Percentiles rank a stretch among this genome's conserved stretches.
phyloP scores from a whole-genome alignment of 345 rosid genomes.

The Erucastrum elatum region DNA sequence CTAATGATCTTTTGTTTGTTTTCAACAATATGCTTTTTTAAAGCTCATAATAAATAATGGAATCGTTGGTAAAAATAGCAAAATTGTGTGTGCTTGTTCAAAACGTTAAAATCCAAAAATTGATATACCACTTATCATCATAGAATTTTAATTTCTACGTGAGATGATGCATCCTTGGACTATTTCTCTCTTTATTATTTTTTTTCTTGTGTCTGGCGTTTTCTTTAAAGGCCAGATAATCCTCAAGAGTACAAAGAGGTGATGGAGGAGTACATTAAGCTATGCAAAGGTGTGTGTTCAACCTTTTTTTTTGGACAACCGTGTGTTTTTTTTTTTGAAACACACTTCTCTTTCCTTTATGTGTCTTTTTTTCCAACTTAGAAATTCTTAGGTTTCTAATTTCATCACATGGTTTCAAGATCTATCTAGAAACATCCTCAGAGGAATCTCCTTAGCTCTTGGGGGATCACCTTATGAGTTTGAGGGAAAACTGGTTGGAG shows the following conservation, averaged over 20 bases:
- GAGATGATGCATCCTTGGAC: background rate
- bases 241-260: constrained; percentile 52
- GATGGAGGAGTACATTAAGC: constrained; percentile 64
- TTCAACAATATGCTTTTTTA: background rate
- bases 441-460: constrained; percentile 70
- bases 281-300: constrained; percentile 60
- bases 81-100: no score
- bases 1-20: background rate
- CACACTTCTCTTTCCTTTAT: background rate
- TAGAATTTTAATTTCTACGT: no score
- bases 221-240: constrained; percentile 54
- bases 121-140: no score
- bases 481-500: constrained; percentile 66
- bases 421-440: constrained; percentile 71
- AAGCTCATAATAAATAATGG: background rate
- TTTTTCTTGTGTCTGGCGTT: background rate
- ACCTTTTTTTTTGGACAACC: background rate
- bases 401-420: constrained; percentile 39
- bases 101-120: no score
- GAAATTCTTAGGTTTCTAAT: background rate
- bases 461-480: constrained; percentile 65
- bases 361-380: background rate
- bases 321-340: background rate
- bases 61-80: no score
- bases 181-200: background rate